Evolutionary conservation across 192 early-diverging fungal species (phyloP).

Genomic region (Rhizophagus sp.): DNA sequence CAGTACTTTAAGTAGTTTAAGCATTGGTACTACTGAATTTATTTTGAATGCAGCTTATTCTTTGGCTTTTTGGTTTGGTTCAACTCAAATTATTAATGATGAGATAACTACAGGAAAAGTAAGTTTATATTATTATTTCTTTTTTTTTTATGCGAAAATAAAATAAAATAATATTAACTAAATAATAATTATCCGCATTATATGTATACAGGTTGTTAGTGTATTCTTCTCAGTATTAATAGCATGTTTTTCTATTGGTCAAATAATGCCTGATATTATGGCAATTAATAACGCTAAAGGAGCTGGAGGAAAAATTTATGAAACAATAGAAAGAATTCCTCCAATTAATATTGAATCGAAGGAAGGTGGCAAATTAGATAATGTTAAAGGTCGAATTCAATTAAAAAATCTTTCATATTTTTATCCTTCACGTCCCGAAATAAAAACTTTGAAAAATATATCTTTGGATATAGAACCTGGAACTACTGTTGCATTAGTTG

Average conservation of each 20-base stretch:
- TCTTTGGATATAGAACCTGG: constrained; percentile 52
- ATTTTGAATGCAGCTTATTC: constrained; percentile 58
- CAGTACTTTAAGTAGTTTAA: constrained; percentile 44
- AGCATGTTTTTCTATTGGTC: constrained; percentile 63
- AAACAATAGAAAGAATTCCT: constrained; percentile 79
- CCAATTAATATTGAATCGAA: constrained; percentile 67
- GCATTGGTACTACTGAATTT: constrained; percentile 48
- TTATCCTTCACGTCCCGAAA: constrained; percentile 61
- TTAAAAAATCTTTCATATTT: constrained; percentile 54
- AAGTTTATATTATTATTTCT: constrained; percentile 38
- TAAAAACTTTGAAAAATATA: constrained; percentile 59
- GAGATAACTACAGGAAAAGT: constrained; percentile 61
- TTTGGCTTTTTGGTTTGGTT: constrained; percentile 61
- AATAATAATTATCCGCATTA: neutral
- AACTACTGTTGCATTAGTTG: constrained; percentile 79
- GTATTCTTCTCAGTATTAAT: constrained; percentile 75
- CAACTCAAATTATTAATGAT: constrained; percentile 62
- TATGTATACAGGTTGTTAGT: constrained; percentile 44
- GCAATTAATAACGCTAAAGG: constrained; percentile 70
- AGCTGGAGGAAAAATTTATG: constrained; percentile 80
- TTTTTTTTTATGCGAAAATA: too few relatives aligned
- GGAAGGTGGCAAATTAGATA: constrained; percentile 43
- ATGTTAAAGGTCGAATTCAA: constrained; percentile 45
- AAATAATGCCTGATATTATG: constrained; percentile 74
- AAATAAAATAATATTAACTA: constrained; percentile 31